These are phyloP conservation scores for Dendrocalamus latiflorus DNA, from an alignment of 202 grass and related monocot species.

Conservation along the genomic window DNA sequence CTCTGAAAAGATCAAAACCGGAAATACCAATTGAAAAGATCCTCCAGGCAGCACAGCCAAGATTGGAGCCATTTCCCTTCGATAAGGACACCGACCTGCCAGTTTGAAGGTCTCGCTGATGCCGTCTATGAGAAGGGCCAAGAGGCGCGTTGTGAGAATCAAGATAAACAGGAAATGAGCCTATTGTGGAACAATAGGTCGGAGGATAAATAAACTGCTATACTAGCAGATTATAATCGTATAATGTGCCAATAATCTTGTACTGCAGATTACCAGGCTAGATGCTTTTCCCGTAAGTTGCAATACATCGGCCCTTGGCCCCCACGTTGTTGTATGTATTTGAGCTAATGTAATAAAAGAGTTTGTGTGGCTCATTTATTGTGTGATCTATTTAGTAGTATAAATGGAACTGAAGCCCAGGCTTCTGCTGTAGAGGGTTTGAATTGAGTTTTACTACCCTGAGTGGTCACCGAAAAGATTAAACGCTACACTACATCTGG, in stretches of 20 bases:
- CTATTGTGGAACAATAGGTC: not conserved
- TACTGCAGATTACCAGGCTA: too few species aligned
- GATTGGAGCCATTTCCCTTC: slow-evolving; percentile 62
- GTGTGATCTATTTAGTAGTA: not conserved
- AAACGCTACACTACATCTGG: not conserved
- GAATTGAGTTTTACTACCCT: not conserved
- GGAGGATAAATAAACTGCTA: slow-evolving; percentile 21
- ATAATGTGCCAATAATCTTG: too few species aligned
- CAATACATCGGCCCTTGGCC: not conserved
- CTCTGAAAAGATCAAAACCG: slow-evolving; percentile 65
- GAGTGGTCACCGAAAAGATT: not conserved
- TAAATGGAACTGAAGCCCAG: not conserved
- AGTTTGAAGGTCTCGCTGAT: slow-evolving; percentile 27
- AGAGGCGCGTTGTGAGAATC: not conserved
- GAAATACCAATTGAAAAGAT: slow-evolving; percentile 61
- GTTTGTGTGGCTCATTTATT: not conserved
- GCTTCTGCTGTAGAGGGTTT: not conserved
- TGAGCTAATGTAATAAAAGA: slow-evolving; percentile 22
- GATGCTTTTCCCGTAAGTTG: too few species aligned
- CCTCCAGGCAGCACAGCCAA: slow-evolving; percentile 56
- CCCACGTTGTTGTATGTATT: not conserved
- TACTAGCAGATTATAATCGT: too few species aligned
- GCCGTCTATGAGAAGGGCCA: not conserved
- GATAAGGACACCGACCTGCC: slow-evolving; percentile 59
- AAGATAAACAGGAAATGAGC: not conserved